Percentiles rank a stretch among this genome's conserved stretches.
Evolutionary conservation across 768 basidiomycete species (phyloP).

Genomic region (Russula compacta): DNA sequence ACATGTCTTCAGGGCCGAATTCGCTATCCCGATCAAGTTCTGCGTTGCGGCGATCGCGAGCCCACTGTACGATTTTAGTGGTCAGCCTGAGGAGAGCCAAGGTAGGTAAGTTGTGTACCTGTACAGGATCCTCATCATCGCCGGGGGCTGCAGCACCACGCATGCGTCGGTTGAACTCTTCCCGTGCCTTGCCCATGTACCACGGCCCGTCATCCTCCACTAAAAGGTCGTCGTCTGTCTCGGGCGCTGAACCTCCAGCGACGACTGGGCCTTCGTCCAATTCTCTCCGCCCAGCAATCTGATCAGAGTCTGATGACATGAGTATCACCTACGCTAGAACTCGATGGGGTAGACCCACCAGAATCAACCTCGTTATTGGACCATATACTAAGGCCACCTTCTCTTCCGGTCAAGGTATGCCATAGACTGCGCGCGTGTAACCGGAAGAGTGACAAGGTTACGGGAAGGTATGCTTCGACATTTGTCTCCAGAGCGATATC

Average conservation of each 20-base stretch:
- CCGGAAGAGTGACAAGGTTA: slow-evolving; percentile 71
- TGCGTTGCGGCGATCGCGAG: slow-evolving; percentile 59
- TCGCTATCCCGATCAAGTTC: slow-evolving; percentile 68
- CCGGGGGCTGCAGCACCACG: slow-evolving; percentile 33
- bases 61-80: slow-evolving; percentile 45
- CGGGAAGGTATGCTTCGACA: slow-evolving; percentile 81
- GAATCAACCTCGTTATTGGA: slow-evolving; percentile 40
- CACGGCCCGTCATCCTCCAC: slow-evolving; percentile 56
- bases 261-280: slow-evolving; percentile 8
- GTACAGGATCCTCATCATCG: slow-evolving; percentile 65
- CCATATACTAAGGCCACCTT: slow-evolving; percentile 63
- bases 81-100: not conserved
- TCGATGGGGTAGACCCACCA: slow-evolving; percentile 24
- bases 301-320: not conserved
- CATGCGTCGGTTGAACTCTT: slow-evolving; percentile 59
- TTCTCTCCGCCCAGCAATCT: slow-evolving; percentile 10
- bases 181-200: slow-evolving; percentile 77
- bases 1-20: slow-evolving; percentile 76
- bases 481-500: slow-evolving; percentile 86
- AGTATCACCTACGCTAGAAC: not conserved
- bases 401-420: slow-evolving; percentile 55
- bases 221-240: slow-evolving; percentile 25
- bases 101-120: slow-evolving; percentile 33
- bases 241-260: not conserved
- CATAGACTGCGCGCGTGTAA: slow-evolving; percentile 78